Base-by-base conservation (phyloP, 2,329 filamentous ascomycete genomes). In the Lachnellula cervina region DNA sequence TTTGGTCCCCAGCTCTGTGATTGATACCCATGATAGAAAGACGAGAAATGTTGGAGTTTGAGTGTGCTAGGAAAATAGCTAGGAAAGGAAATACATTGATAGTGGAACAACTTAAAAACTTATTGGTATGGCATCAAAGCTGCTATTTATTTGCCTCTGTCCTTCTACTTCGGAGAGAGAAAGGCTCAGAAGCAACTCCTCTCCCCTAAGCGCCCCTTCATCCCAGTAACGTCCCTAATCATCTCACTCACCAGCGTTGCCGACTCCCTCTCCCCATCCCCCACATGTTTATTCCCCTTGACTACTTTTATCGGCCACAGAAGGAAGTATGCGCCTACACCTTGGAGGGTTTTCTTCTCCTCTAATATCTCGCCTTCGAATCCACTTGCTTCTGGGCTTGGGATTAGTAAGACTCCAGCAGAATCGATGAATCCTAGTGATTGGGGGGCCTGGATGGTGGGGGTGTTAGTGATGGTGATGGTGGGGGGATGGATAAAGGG, bases 151-250 rank as follows among this genome's bases (percentile, higher is more conserved):
- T 28, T 28, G 28, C 28, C 28, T 17, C 13, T 5, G 5, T 40
- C 17, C 37, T 14, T 16, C 13, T 2, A 40, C 37, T 14, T 5
- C 5, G 37, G 37, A 8, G 14, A 40, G 14, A 40, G 14, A 17
- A 16, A 47, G 16, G 19, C 1, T 58, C 32, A 60, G 38, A 60
- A 56, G 19, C 64, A 60, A 21, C 55, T 54, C 34, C 67, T 53
- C 21, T 65, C 55, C 3, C 72, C 72, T 2, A 75, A 59, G 37
- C 61, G 57, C 32, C 61, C 62, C 55, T 68, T 74, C 68, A 75
- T 73, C 9, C 72, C 71, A 1, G 72, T 74, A 52, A 68, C 71
- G 16, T 74, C 68, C n/a, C 72, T 64, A 28, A 75, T 73, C 44
- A 68, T 64, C 16, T 71, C 70, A 63, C 72, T 74, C 0, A 70